phyloP scores from a whole-genome alignment of 805 yeast genomes.

The Ogataea wickerhamii region DNA sequence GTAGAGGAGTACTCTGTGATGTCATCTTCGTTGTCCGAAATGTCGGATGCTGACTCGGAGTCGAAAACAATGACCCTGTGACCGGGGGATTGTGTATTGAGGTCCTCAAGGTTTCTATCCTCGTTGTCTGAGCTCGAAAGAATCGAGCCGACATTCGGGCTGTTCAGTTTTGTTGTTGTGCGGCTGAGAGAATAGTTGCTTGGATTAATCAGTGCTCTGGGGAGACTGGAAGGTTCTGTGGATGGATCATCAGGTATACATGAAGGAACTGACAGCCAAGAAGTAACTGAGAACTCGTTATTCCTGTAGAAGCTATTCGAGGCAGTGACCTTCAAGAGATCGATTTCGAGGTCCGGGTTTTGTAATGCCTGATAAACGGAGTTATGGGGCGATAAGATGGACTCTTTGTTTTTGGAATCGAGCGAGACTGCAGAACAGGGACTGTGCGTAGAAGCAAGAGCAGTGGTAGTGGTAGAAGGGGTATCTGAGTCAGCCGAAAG shows the following conservation, averaged over 20 bases:
- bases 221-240: not conserved
- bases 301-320: constrained; percentile 11
- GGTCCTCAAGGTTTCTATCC: constrained; percentile 19
- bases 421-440: too few relatives aligned
- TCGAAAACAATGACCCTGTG: constrained; percentile 25
- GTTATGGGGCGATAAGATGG: constrained; percentile 30
- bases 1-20: constrained; percentile 27
- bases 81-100: constrained; percentile 6
- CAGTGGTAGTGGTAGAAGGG: too few relatives aligned
- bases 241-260: not conserved
- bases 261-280: constrained; percentile 33
- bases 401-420: constrained; percentile 12
- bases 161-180: constrained; percentile 8
- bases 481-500: too few relatives aligned
- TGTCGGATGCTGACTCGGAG: constrained; percentile 21
- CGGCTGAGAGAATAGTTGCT: constrained; percentile 1
- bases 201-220: constrained; percentile 1
- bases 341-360: constrained; percentile 31
- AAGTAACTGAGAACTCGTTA: constrained; percentile 32
- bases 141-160: constrained; percentile 30
- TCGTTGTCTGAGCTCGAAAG: constrained; percentile 34
- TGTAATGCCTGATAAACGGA: constrained; percentile 33
- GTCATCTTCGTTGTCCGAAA: constrained; percentile 23
- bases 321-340: constrained; percentile 10
- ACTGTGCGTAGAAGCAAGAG: too few relatives aligned